Evolutionary conservation across 352 stramenopile genomes (phyloP).

Genomic region (Phytophthora sp.): DNA sequence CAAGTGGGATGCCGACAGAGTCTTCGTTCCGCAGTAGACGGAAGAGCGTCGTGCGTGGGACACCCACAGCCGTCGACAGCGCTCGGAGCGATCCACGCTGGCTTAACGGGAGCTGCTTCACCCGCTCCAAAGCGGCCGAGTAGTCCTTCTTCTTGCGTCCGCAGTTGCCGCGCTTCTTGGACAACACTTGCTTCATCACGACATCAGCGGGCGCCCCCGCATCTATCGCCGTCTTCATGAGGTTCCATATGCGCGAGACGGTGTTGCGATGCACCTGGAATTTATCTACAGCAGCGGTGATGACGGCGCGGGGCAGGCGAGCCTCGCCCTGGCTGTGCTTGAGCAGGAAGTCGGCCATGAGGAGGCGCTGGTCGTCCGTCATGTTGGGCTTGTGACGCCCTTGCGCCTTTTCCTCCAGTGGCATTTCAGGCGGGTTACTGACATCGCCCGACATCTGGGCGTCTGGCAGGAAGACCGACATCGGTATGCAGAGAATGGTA

Average conservation of each 20-base stretch:
- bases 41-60: constrained; percentile 49
- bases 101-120: constrained; percentile 47
- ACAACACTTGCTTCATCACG: constrained; percentile 48
- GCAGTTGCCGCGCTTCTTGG: constrained; percentile 47
- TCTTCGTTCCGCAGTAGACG: constrained; percentile 42
- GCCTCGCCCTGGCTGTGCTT: constrained; percentile 38
- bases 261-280: constrained; percentile 55
- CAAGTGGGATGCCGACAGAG: not conserved
- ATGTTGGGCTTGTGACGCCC: constrained; percentile 41
- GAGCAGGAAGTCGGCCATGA: constrained; percentile 48
- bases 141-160: constrained; percentile 55
- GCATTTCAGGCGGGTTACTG: not conserved
- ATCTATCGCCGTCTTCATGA: constrained; percentile 41
- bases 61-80: constrained; percentile 42
- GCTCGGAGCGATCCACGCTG: constrained; percentile 44
- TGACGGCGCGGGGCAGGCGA: constrained; percentile 40
- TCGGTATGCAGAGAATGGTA: not conserved
- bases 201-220: constrained; percentile 22
- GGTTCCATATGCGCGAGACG: constrained; percentile 49
- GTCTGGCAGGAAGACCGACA: constrained; percentile 2
- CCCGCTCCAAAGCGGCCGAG: constrained; percentile 36
- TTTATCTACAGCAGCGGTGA: constrained; percentile 40
- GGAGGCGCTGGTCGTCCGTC: constrained; percentile 43
- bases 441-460: not conserved
- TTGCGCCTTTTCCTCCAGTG: constrained; percentile 1